phyloP scores from a whole-genome alignment of 2,329 filamentous ascomycete genomes.

The Alternaria alternata region DNA sequence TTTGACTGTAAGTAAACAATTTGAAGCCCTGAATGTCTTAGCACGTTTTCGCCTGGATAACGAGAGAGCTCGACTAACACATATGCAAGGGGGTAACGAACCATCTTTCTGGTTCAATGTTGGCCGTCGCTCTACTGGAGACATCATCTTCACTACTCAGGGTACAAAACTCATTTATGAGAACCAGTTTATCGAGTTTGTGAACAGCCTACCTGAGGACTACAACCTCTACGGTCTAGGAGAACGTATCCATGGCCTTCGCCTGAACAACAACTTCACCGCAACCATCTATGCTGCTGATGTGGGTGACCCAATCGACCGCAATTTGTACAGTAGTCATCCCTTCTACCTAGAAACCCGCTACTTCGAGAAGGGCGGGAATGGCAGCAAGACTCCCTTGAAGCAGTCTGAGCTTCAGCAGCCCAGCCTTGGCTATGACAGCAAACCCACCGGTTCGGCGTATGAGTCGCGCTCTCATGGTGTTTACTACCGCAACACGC shows the following conservation, averaged over 20 bases:
- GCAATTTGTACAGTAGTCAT: constrained; percentile 78
- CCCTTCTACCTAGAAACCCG: constrained; percentile 82
- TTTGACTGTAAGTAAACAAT: constrained; percentile 49
- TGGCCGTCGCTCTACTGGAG: constrained; percentile 66
- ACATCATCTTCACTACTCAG: constrained; percentile 72
- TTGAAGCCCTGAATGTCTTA: no score
- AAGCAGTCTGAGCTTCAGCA: constrained; percentile 60
- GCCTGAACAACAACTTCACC: constrained; percentile 76
- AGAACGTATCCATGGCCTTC: constrained; percentile 74
- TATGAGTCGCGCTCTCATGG: constrained; percentile 78
- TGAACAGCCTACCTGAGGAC: constrained; percentile 69
- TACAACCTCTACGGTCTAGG: constrained; percentile 81
- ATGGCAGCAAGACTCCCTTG: constrained; percentile 61
- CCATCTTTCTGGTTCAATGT: constrained; percentile 66
- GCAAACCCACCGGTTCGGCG: constrained; percentile 48
- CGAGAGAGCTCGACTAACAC: not conserved
- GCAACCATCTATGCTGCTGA: constrained; percentile 75
- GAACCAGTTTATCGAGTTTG: constrained; percentile 80
- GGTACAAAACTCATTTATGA: constrained; percentile 74
- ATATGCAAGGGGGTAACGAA: constrained; percentile 60
- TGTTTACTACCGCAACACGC: constrained; percentile 78
- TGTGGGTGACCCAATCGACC: constrained; percentile 68
- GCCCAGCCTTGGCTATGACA: constrained; percentile 16
- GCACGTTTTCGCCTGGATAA: not conserved
- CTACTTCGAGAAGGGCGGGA: constrained; percentile 68